Evolutionary conservation across 805 yeast species (phyloP).

Genomic region (Hanseniaspora mollemarum): DNA sequence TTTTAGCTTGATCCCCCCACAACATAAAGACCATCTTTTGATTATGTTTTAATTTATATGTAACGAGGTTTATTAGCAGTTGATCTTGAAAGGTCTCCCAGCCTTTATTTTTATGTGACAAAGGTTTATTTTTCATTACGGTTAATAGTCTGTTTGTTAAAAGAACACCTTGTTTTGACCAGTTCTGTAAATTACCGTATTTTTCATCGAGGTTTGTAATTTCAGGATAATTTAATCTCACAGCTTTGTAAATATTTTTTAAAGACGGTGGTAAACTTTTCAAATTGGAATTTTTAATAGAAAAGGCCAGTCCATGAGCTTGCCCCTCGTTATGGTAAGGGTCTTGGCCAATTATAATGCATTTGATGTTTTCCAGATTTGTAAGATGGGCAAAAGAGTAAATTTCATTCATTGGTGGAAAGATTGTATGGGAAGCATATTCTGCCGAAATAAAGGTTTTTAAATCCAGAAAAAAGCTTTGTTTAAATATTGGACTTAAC

Average conservation of each 20-base stretch:
- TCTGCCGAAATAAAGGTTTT: slow-evolving; percentile 52
- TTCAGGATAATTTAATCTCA: slow-evolving; percentile 60
- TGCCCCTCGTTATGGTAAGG: slow-evolving; percentile 89
- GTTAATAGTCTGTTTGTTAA: slow-evolving; percentile 80
- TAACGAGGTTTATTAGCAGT: slow-evolving; percentile 45
- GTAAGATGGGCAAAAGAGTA: slow-evolving; percentile 89
- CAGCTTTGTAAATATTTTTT: slow-evolving; percentile 71
- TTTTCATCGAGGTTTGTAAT: slow-evolving; percentile 43
- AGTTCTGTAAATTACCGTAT: slow-evolving; percentile 50
- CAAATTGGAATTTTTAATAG: slow-evolving; percentile 71
- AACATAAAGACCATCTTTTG: slow-evolving; percentile 60
- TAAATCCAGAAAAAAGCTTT: slow-evolving; percentile 69
- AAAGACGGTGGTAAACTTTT: slow-evolving; percentile 68
- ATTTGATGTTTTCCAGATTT: slow-evolving; percentile 60
- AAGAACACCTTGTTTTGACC: slow-evolving; percentile 84
- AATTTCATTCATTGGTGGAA: slow-evolving; percentile 66
- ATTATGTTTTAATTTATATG: slow-evolving; percentile 34
- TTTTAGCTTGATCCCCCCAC: slow-evolving; percentile 71
- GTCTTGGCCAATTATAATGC: slow-evolving; percentile 85
- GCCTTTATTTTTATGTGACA: slow-evolving; percentile 79
- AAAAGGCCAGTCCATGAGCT: slow-evolving; percentile 94
- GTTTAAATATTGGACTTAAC: slow-evolving; percentile 59
- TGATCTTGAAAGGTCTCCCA: slow-evolving; percentile 86
- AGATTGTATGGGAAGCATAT: slow-evolving; percentile 39
- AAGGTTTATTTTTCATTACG: slow-evolving; percentile 85